Percentiles rank a stretch among this genome's conserved stretches.
These are phyloP conservation scores for Candida berthetii DNA, from an alignment of 805 yeast genomes.

Conservation along the genomic window DNA sequence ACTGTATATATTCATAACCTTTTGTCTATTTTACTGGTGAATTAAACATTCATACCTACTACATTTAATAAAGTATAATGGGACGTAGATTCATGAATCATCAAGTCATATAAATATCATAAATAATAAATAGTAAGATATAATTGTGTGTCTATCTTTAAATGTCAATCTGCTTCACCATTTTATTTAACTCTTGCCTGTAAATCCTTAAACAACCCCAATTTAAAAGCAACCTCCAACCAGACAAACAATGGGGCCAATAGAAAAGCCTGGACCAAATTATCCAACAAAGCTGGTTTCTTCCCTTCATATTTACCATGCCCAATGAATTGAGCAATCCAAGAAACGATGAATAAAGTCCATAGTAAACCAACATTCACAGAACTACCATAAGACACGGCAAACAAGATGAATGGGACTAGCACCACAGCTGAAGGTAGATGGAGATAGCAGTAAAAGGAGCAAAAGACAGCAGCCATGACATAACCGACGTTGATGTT, in stretches of 20 bases:
- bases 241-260: constrained; percentile 88
- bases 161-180: too few relatives aligned
- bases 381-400: constrained; percentile 5
- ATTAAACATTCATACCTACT: too few relatives aligned
- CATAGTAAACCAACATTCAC: neutral
- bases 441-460: constrained; percentile 58
- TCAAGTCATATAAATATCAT: too few relatives aligned
- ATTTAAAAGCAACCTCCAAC: constrained; percentile 63
- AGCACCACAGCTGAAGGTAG: constrained; percentile 39
- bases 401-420: constrained; percentile 29
- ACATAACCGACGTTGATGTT: constrained; percentile 44
- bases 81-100: too few relatives aligned
- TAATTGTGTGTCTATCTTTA: too few relatives aligned
- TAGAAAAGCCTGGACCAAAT: constrained; percentile 75
- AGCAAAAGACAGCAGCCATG: constrained; percentile 35
- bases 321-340: constrained; percentile 86
- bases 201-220: constrained; percentile 55
- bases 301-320: constrained; percentile 77
- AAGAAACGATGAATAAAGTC: constrained; percentile 44
- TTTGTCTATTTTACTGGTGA: too few relatives aligned
- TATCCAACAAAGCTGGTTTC: constrained; percentile 86
- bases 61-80: too few relatives aligned
- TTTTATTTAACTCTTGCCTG: too few relatives aligned
- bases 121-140: too few relatives aligned
- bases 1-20: too few relatives aligned